Conservation (phyloP, 1,284 basidiomycete genomes). For the Agaricales sp. region DNA sequence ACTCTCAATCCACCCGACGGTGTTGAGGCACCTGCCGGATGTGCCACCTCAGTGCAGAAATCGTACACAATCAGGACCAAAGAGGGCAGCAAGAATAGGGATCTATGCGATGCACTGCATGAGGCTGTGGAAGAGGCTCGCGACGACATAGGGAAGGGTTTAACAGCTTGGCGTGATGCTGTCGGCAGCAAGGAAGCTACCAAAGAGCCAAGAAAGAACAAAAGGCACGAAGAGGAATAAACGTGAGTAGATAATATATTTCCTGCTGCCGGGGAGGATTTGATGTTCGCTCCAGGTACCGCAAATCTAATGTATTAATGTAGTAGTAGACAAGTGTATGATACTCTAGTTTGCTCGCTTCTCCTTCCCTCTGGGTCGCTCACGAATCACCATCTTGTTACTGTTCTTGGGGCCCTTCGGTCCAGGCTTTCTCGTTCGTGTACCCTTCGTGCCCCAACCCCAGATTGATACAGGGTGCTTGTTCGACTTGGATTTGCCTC, state of each 20-base stretch:
- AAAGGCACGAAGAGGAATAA: slow-evolving; percentile 19
- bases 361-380: slow-evolving; percentile 80
- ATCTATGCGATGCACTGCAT: background rate
- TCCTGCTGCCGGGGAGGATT: too few species aligned
- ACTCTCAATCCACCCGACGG: background rate
- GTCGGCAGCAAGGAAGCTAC: slow-evolving; percentile 48
- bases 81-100: background rate
- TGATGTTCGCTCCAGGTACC: slow-evolving; percentile 8
- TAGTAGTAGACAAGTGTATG: slow-evolving; percentile 11
- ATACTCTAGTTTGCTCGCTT: slow-evolving; percentile 30
- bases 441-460: slow-evolving; percentile 90
- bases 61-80: background rate
- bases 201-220: slow-evolving; percentile 36
- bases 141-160: slow-evolving; percentile 43
- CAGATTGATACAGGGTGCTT: slow-evolving; percentile 86
- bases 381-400: slow-evolving; percentile 91
- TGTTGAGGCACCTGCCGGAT: background rate
- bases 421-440: slow-evolving; percentile 85
- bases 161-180: slow-evolving; percentile 61
- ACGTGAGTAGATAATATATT: too few species aligned
- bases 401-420: slow-evolving; percentile 80
- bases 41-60: background rate
- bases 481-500: slow-evolving; percentile 96
- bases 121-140: slow-evolving; percentile 26
- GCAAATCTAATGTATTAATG: slow-evolving; percentile 7